These are phyloP conservation scores for Alternaria tenuissima DNA, from an alignment of 2,329 filamentous ascomycete species.

Conservation along the genomic window DNA sequence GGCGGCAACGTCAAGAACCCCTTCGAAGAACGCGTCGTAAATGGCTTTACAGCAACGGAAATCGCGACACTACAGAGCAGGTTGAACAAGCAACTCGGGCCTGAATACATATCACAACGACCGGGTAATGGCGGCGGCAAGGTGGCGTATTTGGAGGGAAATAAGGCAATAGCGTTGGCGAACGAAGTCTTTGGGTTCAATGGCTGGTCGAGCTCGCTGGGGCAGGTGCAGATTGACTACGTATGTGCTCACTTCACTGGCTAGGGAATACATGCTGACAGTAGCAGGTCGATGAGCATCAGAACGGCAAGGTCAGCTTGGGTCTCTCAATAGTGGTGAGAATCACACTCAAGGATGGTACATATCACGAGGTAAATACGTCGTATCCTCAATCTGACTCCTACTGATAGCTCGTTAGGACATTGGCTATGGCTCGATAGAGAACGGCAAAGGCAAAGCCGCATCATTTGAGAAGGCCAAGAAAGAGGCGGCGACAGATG, in stretches of 20 bases:
- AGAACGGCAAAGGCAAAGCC: conserved; percentile 95
- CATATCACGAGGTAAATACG: conserved; percentile 78
- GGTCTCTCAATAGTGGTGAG: conserved; percentile 90
- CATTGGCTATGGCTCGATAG: conserved; percentile 94
- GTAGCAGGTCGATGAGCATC: conserved; percentile 76
- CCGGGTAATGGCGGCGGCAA: conserved; percentile 83
- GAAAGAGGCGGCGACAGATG: conserved; percentile 97
- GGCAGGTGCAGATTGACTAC: conserved; percentile 94
- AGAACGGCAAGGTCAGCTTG: conserved; percentile 80
- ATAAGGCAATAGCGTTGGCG: conserved; percentile 94
- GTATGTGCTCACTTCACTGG: conserved; percentile 54
- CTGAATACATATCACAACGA: conserved; percentile 92
- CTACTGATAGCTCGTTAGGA: conserved; percentile 62
- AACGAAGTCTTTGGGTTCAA: conserved; percentile 98
- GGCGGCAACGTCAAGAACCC: conserved; percentile 68
- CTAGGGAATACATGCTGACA: conserved; percentile 19
- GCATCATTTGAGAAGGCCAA: conserved; percentile 98
- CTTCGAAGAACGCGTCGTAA: conserved; percentile 80
- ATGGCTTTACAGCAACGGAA: conserved; percentile 86
- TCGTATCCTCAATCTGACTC: not conserved
- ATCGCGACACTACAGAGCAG: conserved; percentile 87
- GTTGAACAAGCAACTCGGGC: conserved; percentile 91
- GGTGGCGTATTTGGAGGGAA: conserved; percentile 93
- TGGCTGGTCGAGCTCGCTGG: conserved; percentile 96
- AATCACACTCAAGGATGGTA: conserved; percentile 89